Evolutionary conservation across 1,284 basidiomycete genomes (phyloP).

Genomic region (Cryptococcus sp.): DNA sequence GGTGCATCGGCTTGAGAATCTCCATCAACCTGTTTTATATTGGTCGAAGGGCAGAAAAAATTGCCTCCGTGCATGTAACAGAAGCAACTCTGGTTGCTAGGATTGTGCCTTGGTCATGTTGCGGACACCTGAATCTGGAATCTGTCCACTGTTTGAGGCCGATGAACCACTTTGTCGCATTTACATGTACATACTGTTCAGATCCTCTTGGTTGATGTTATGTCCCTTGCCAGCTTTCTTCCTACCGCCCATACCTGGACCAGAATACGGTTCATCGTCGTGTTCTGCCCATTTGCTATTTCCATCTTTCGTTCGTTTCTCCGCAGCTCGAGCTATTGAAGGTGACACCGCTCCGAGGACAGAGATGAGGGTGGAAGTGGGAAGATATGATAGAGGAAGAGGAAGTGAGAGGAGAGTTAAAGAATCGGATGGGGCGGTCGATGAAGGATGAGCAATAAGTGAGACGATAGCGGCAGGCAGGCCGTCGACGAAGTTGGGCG

Average conservation of each 20-base stretch:
- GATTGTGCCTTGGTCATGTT: too few species aligned
- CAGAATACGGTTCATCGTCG: conserved; percentile 4
- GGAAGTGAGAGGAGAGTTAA: conserved; percentile 1
- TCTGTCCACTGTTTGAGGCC: too few species aligned
- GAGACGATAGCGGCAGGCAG: conserved; percentile 20
- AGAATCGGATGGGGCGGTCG: background rate
- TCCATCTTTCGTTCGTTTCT: background rate
- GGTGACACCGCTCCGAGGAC: background rate
- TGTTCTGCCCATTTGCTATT: background rate
- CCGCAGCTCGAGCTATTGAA: background rate
- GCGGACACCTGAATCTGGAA: too few species aligned
- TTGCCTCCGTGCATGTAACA: too few species aligned
- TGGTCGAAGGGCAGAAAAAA: too few species aligned
- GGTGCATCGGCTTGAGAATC: too few species aligned
- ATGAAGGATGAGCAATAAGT: background rate
- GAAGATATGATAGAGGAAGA: conserved; percentile 1
- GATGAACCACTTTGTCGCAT: too few species aligned
- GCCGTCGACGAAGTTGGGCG: conserved; percentile 2
- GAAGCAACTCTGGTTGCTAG: too few species aligned
- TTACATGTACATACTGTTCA: conserved; percentile 5
- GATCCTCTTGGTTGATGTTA: background rate
- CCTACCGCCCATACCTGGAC: conserved; percentile 2
- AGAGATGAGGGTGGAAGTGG: background rate
- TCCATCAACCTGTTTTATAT: too few species aligned
- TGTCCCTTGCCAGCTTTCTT: background rate